Evolutionary conservation across 768 basidiomycete genomes (phyloP).

Genomic region (Leccinum incarnatum): DNA sequence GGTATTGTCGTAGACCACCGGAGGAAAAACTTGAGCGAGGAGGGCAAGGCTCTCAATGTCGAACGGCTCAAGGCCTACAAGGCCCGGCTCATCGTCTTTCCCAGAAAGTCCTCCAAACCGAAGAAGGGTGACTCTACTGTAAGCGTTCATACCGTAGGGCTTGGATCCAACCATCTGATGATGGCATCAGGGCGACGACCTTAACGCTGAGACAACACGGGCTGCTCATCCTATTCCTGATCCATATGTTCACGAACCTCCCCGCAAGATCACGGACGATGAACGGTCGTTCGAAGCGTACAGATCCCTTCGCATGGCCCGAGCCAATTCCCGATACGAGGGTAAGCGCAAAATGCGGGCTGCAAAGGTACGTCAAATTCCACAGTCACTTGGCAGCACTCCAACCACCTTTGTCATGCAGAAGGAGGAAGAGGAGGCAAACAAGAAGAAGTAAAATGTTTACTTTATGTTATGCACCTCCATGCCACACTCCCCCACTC

Average conservation of each 20-base stretch:
- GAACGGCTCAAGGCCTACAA: constrained; percentile 94
- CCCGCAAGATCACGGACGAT: constrained; percentile 88
- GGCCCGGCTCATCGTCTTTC: constrained; percentile 91
- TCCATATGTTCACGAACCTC: constrained; percentile 68
- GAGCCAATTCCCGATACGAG: constrained; percentile 79
- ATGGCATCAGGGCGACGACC: constrained; percentile 68
- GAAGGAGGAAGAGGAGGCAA: constrained; percentile 91
- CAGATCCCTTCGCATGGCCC: constrained; percentile 81
- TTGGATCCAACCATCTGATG: constrained; percentile 4
- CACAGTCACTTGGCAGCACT: constrained; percentile 1
- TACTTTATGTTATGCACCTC: constrained; percentile 17
- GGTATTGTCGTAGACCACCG: constrained; percentile 98
- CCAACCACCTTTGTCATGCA: constrained; percentile 31
- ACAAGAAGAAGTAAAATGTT: constrained; percentile 77
- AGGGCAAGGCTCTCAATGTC: constrained; percentile 94
- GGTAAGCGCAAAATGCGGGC: constrained; percentile 85
- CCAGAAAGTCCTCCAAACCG: constrained; percentile 90
- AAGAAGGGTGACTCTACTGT: constrained; percentile 95
- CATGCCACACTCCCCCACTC: constrained; percentile 29
- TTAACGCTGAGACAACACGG: constrained; percentile 74
- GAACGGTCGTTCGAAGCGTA: constrained; percentile 90
- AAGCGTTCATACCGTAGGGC: constrained; percentile 30
- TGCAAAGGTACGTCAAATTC: constrained; percentile 62
- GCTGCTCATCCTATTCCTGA: constrained; percentile 63
- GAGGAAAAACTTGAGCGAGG: constrained; percentile 93